phyloP scores from a whole-genome alignment of 2,329 filamentous ascomycete genomes.

The Thielaviopsis ethacetica region DNA sequence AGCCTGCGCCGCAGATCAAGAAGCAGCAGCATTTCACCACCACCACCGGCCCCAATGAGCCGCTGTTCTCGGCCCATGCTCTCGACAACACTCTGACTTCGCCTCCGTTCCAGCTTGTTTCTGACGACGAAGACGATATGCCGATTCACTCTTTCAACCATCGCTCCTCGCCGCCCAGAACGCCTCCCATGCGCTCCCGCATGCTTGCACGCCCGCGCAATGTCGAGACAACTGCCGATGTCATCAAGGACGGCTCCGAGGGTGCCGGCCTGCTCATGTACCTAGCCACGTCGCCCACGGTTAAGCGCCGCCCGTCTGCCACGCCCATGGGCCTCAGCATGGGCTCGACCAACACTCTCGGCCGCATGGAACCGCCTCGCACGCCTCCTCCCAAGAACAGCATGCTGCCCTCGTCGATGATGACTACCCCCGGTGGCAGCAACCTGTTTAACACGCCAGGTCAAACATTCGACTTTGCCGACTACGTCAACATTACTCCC shows the following conservation, averaged over 20 bases:
- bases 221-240: slow-evolving; percentile 10
- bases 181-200: slow-evolving; percentile 52
- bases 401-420: slow-evolving; percentile 65
- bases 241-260: slow-evolving; percentile 41
- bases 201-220: slow-evolving; percentile 29
- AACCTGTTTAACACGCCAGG: slow-evolving; percentile 63
- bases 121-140: slow-evolving; percentile 72
- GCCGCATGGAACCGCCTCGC: slow-evolving; percentile 51
- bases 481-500: slow-evolving; percentile 95
- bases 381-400: slow-evolving; percentile 56
- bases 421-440: slow-evolving; percentile 65
- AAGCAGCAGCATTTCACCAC: slow-evolving; percentile 61
- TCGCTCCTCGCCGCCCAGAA: slow-evolving; percentile 64
- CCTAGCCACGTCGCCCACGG: slow-evolving; percentile 80
- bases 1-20: slow-evolving; percentile 20
- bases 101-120: slow-evolving; percentile 40
- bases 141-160: slow-evolving; percentile 60
- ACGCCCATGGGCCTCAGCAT: neutral
- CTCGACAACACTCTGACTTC: slow-evolving; percentile 47
- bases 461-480: slow-evolving; percentile 78
- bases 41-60: slow-evolving; percentile 53
- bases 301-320: slow-evolving; percentile 19
- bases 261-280: slow-evolving; percentile 70
- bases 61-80: slow-evolving; percentile 59
- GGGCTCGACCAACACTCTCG: slow-evolving; percentile 38